Evolutionary conservation across 164 flowering plant genomes (phyloP), one percentile per base, ranked within the genome.

Genomic region (Akebia trifoliata): DNA sequence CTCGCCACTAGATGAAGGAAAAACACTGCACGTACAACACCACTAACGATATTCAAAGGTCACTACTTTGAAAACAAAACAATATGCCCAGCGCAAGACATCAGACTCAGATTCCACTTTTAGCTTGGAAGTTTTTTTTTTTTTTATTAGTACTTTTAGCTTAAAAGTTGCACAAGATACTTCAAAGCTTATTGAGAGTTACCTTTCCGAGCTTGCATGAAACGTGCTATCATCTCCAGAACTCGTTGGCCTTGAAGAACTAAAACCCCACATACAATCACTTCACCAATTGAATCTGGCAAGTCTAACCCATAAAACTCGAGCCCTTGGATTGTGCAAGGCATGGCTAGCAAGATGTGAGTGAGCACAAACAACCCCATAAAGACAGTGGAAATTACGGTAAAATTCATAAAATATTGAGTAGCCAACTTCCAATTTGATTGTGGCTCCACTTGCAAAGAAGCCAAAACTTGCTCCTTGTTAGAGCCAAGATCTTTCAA

Each of bases 261-360:
- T 58, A 93, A 71, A 26, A 93, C 65, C 37, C 78, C 87, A 69
- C 83, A 73, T 26, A 85, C 93, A 57, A 89, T 69, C 56, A 89
- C 66, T 72, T 89, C 98, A 54, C 95, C 98, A 69, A 93, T 68
- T 55, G 97, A 89, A 73, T 93, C 98, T 37, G 98, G 98, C 69
- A 93, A 78, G 71, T 93, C 98, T 35, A 93, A 79, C 46, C 98
- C 98, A 40, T 69, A 74, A 78, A 93, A 87, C 73, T 93, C 98
- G 60, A 93, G 87, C 50, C 98, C 98, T 67, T 89, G 95, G 60
- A 81, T 68, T 20, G 81, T 61, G 72, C 78, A 73, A 39, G 97
- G 84, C 54, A 55, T 57, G 10, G 82, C 69, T 18, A 93, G 59
- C 74, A 78, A 74, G 30, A 93, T 64, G 60, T 93, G 98, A 22